Evolutionary conservation across 2,329 filamentous ascomycete genomes (phyloP).

Genomic region (Colletotrichum costaricense): DNA sequence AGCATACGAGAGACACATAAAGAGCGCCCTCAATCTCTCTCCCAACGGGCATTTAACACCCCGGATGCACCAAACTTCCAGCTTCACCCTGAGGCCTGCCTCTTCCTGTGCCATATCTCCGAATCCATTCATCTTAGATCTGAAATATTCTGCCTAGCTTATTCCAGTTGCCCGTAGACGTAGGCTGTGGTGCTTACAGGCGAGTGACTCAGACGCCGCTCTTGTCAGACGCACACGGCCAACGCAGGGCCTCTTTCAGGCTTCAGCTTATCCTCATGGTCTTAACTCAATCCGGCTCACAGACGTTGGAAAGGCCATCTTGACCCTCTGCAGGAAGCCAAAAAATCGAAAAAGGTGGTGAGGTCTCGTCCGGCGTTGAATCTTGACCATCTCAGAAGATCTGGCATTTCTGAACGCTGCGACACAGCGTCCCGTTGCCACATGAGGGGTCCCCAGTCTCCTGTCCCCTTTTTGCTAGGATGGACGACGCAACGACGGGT

Average conservation of each 20-base stretch:
- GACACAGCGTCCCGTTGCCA: constrained; percentile 4
- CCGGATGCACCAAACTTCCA: not conserved
- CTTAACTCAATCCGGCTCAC: not conserved
- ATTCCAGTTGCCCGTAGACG: not conserved
- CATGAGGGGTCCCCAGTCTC: not conserved
- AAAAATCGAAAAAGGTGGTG: not conserved
- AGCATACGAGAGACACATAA: not conserved
- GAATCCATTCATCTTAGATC: not conserved
- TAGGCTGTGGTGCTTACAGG: not conserved
- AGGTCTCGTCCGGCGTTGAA: too few relatives aligned
- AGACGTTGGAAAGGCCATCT: not conserved
- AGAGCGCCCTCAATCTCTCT: not conserved
- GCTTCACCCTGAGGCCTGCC: not conserved
- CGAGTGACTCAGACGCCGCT: not conserved
- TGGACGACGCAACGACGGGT: not conserved
- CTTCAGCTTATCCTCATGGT: not conserved
- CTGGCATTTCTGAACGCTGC: not conserved
- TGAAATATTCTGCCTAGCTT: not conserved
- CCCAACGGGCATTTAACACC: not conserved
- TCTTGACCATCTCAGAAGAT: not conserved
- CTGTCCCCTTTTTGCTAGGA: not conserved
- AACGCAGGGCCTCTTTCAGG: not conserved
- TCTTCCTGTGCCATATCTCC: not conserved
- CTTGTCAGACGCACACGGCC: not conserved
- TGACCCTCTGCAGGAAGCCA: not conserved